phyloP scores from a whole-genome alignment of 805 yeast genomes.

The Wickerhamomyces mucosus region DNA sequence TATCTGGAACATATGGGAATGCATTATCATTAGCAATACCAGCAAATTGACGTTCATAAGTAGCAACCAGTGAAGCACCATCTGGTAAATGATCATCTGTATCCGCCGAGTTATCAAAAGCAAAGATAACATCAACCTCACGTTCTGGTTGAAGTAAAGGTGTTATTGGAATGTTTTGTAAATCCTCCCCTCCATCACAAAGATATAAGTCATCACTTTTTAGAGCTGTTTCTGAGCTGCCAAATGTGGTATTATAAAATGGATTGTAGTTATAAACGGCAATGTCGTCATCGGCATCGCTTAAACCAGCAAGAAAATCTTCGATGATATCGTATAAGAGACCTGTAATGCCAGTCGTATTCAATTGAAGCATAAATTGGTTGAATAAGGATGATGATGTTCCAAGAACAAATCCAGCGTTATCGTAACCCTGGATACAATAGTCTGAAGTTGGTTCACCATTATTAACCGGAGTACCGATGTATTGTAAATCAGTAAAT shows the following conservation, averaged over 20 bases:
- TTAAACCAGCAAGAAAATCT: slow-evolving; percentile 36
- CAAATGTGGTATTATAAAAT: slow-evolving; percentile 36
- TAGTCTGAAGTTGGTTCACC: slow-evolving; percentile 24
- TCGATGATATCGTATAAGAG: slow-evolving; percentile 34
- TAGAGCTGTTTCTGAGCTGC: slow-evolving; percentile 28
- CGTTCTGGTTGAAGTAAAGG: slow-evolving; percentile 55
- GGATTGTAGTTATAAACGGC: slow-evolving; percentile 73
- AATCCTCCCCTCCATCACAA: slow-evolving; percentile 69
- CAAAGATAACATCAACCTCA: slow-evolving; percentile 53
- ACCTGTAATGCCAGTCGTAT: slow-evolving; percentile 42
- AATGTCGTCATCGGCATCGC: slow-evolving; percentile 49
- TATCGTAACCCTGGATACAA: slow-evolving; percentile 68
- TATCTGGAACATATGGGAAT: slow-evolving; percentile 80
- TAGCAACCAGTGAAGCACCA: slow-evolving; percentile 48
- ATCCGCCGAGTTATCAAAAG: slow-evolving; percentile 61
- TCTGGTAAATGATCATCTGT: slow-evolving; percentile 54
- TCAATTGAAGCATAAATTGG: slow-evolving; percentile 48
- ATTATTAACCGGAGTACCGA: slow-evolving; percentile 44
- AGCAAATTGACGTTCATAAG: slow-evolving; percentile 51
- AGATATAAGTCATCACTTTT: slow-evolving; percentile 36
- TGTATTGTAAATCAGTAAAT: slow-evolving; percentile 55
- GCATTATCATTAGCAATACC: slow-evolving; percentile 43
- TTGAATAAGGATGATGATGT: slow-evolving; percentile 79
- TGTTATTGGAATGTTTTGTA: slow-evolving; percentile 51
- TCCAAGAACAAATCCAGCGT: slow-evolving; percentile 73